Conservation (phyloP, 2,329 filamentous ascomycete genomes). For the Diaporthe citrichinensis region DNA sequence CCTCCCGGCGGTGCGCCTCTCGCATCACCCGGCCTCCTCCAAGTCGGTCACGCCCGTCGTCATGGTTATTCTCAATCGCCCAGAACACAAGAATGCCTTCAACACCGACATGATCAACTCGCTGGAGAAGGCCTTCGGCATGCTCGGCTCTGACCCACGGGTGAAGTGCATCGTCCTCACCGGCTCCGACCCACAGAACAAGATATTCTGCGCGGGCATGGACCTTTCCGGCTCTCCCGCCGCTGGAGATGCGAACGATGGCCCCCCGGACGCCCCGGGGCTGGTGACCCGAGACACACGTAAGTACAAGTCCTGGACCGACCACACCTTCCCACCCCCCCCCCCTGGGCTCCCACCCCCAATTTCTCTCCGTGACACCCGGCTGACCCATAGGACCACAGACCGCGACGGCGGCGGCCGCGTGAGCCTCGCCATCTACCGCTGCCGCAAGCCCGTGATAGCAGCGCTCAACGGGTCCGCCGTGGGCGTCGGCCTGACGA, state of each 20-base stretch:
- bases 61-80: slow-evolving; percentile 73
- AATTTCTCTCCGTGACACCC: not conserved
- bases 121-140: slow-evolving; percentile 66
- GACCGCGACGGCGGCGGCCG: slow-evolving; percentile 67
- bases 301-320: not conserved
- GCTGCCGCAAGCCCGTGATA: slow-evolving; percentile 71
- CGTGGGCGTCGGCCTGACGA: slow-evolving; percentile 73
- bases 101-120: slow-evolving; percentile 74
- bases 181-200: slow-evolving; percentile 62
- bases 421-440: slow-evolving; percentile 68
- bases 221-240: slow-evolving; percentile 60
- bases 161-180: slow-evolving; percentile 70
- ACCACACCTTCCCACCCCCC: too few species aligned
- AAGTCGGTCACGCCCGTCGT: slow-evolving; percentile 72
- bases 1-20: slow-evolving; percentile 61
- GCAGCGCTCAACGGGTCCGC: slow-evolving; percentile 72
- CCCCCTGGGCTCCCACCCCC: not conserved
- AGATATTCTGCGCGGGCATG: slow-evolving; percentile 71
- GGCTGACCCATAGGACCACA: not conserved
- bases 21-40: slow-evolving; percentile 65
- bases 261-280: slow-evolving; percentile 45
- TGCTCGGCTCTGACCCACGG: slow-evolving; percentile 66
- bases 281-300: slow-evolving; percentile 47
- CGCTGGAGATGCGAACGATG: slow-evolving; percentile 46
- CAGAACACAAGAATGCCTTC: slow-evolving; percentile 78